These are phyloP conservation scores for Polygonum maritimum DNA, from an alignment of 148 eudicot species.

Conservation along the genomic window DNA sequence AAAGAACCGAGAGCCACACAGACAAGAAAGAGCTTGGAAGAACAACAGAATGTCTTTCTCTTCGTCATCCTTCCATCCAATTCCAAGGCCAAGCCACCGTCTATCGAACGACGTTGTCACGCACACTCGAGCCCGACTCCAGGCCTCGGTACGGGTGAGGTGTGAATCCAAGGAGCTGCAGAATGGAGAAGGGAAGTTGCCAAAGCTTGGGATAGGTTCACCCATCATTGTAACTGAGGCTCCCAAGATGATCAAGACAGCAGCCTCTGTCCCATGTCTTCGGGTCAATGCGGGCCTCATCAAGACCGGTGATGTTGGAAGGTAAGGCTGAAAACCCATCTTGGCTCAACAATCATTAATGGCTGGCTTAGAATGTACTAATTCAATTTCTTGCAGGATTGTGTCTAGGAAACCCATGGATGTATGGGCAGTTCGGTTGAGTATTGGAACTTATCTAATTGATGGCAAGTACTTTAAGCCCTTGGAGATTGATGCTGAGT, in stretches of 20 bases:
- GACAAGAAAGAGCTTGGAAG: background rate
- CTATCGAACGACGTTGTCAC: background rate
- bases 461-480: conserved; percentile 84
- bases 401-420: conserved; percentile 86
- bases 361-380: too few species aligned
- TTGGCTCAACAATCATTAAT: background rate
- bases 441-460: conserved; percentile 80
- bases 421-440: conserved; percentile 84
- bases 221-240: conserved; percentile 65
- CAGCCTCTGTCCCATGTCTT: conserved; percentile 87
- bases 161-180: conserved; percentile 13
- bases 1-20: conserved; percentile 4
- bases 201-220: conserved; percentile 58
- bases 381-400: conserved; percentile 37
- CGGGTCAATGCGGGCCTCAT: conserved; percentile 57
- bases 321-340: conserved; percentile 23
- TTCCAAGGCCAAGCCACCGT: background rate
- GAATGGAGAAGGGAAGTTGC: background rate
- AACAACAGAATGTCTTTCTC: background rate
- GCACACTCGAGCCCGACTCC: background rate
- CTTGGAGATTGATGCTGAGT: conserved; percentile 24
- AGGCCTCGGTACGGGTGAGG: background rate
- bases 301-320: conserved; percentile 91
- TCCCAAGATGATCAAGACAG: conserved; percentile 74
- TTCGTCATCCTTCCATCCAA: conserved; percentile 4